phyloP scores from a whole-genome alignment of 1,284 basidiomycete species.

The Thecaphora thlaspeos region DNA sequence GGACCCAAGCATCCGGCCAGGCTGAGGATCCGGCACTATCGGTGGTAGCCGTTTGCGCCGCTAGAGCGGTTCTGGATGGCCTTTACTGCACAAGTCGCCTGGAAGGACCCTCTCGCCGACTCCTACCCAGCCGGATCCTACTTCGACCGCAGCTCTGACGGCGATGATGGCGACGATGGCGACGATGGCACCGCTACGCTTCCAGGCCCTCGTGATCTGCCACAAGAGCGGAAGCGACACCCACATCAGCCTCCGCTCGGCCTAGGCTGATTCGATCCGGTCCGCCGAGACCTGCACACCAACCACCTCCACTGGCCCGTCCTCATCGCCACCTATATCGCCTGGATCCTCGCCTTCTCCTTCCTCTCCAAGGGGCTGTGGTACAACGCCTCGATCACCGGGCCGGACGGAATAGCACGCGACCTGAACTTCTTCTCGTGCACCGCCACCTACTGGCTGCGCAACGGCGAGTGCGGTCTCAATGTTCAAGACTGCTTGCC shows the following conservation, averaged over 20 bases:
- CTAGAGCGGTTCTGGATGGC: constrained; percentile 38
- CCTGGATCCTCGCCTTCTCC: constrained; percentile 48
- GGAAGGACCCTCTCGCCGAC: constrained; percentile 23
- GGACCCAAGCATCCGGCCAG: constrained; percentile 26
- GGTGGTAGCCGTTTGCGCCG: constrained; percentile 47
- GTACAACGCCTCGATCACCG: constrained; percentile 33
- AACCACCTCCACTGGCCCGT: constrained; percentile 47
- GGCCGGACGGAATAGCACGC: constrained; percentile 7
- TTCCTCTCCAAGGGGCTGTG: constrained; percentile 39
- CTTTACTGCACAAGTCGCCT: constrained; percentile 28
- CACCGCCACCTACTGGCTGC: constrained; percentile 54
- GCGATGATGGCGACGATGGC: neutral
- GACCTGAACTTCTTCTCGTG: constrained; percentile 33
- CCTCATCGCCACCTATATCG: constrained; percentile 32
- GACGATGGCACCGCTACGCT: neutral
- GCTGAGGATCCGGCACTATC: constrained; percentile 38
- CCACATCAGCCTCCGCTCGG: constrained; percentile 3
- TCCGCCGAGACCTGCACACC: constrained; percentile 19
- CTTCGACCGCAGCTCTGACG: neutral
- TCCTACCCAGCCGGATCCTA: too few species aligned
- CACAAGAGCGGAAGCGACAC: neutral
- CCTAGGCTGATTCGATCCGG: constrained; percentile 11
- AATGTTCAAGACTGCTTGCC: constrained; percentile 70
- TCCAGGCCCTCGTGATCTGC: too few species aligned
- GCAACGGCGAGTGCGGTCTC: constrained; percentile 66